Evolutionary conservation across 73 alveolate species (phyloP), one percentile per base, ranked within the genome.

Genomic region (Paramecium octaurelia): DNA sequence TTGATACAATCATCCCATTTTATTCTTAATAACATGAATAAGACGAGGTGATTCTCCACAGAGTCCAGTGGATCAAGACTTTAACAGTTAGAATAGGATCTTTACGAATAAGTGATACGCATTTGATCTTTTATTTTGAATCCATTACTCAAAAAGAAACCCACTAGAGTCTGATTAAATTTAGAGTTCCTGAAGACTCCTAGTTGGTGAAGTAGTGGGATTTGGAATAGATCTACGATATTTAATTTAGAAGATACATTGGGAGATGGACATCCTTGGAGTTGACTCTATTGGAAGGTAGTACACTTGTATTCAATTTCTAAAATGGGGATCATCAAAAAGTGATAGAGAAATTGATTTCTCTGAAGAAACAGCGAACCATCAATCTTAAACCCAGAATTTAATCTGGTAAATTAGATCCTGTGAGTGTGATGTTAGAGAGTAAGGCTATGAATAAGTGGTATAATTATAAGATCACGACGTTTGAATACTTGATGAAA

Each of bases 401-500:
- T 0, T 44, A 18, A 50, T 42, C 54, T 9, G 57, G 50, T 2
- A 89, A 77, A 24, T 46, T 89, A 29, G 94, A 89, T 71, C 92
- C 94, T 9, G 58, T 71, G n/a, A 71, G 84, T 27, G 85, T 89
- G 2, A 42, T 89, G n/a, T 64, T 40, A 27, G 88, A 89, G 31
- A 44, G 77, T 42, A 89, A 89, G 29, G 44, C 76, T 24, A n/a
- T 43, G 14, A 44, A 58, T 23, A 89, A 89, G 35, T 89, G 94
- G 94, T 73, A 42, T n/a, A 71, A 89, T 54, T 83, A 83, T 40
- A 70, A 89, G 58, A 71, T 96, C 4, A 58, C 95, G 44, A 96
- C 94, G 29, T 97, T 88, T 54, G 99, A 96, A 27, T 96, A 96
- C 54, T 77, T 96, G 36, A 93, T 96, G 93, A 80, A 87, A 54